Percentiles rank a stretch among this genome's conserved stretches.
phyloP scores from a whole-genome alignment of 768 basidiomycete species.

The Suillus subluteus region DNA sequence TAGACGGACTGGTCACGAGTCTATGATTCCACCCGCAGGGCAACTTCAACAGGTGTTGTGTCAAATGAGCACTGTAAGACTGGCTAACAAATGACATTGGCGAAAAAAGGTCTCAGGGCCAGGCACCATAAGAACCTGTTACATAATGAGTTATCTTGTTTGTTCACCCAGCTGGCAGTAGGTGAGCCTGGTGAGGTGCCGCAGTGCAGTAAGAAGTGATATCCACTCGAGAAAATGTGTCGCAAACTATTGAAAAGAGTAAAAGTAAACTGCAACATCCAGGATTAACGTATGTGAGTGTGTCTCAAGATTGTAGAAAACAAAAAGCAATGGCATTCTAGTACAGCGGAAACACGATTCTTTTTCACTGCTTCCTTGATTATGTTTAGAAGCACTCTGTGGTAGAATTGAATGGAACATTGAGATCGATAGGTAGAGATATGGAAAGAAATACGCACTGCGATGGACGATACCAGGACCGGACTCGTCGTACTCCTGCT shows the following conservation, averaged over 20 bases:
- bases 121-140: background rate
- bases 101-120: background rate
- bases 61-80: background rate
- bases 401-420: background rate
- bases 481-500: constrained; percentile 90
- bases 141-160: background rate
- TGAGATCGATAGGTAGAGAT: background rate
- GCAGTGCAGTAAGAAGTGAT: background rate
- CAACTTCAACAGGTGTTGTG: background rate
- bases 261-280: constrained; percentile 1
- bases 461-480: constrained; percentile 82
- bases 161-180: background rate
- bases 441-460: constrained; percentile 47
- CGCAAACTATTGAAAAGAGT: background rate
- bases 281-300: background rate
- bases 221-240: background rate
- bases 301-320: constrained; percentile 2
- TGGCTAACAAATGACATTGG: background rate
- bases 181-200: too few relatives aligned
- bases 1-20: too few relatives aligned
- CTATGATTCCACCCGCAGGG: background rate
- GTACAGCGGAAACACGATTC: constrained; percentile 25
- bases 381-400: constrained; percentile 31
- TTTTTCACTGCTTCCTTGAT: constrained; percentile 23
- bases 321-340: constrained; percentile 30